Evolutionary conservation across 1,284 basidiomycete genomes (phyloP).

Genomic region (Tilletia setariae): DNA sequence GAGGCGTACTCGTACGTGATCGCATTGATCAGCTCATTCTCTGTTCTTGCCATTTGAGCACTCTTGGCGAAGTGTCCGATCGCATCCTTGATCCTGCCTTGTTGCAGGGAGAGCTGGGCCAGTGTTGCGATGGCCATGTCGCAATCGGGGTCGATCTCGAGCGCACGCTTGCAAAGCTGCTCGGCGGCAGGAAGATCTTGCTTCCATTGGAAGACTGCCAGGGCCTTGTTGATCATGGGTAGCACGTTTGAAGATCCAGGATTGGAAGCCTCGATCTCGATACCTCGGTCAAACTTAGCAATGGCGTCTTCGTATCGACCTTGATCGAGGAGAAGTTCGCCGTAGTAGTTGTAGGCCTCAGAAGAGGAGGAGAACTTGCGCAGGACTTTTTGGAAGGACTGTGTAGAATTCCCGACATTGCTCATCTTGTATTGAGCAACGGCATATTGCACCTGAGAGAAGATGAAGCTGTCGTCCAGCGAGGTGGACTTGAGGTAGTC

Average conservation of each 20-base stretch:
- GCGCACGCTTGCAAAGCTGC: constrained; percentile 78
- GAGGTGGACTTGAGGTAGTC: constrained; percentile 86
- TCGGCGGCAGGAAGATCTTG: constrained; percentile 82
- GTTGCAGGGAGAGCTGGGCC: constrained; percentile 88
- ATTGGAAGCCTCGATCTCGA: constrained; percentile 73
- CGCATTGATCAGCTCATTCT: constrained; percentile 82
- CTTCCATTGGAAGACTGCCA: constrained; percentile 93
- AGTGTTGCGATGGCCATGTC: constrained; percentile 94
- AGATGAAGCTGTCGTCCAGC: constrained; percentile 80
- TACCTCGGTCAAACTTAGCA: constrained; percentile 89
- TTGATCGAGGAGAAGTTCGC: constrained; percentile 91
- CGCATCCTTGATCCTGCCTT: constrained; percentile 81
- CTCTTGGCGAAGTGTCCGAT: constrained; percentile 82
- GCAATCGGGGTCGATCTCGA: constrained; percentile 79
- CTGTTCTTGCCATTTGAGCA: constrained; percentile 81
- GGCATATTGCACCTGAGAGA: constrained; percentile 92
- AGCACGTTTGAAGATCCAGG: constrained; percentile 42
- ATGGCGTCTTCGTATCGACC: constrained; percentile 83
- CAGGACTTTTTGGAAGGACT: constrained; percentile 68
- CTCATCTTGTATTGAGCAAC: constrained; percentile 94
- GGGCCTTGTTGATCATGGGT: constrained; percentile 93
- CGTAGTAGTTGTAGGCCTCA: constrained; percentile 63
- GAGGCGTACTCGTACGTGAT: constrained; percentile 84
- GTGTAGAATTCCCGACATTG: constrained; percentile 75
- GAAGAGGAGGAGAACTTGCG: constrained; percentile 39